Evolutionary conservation across 2,329 filamentous ascomycete species (phyloP).

Genomic region (Stagonosporopsis rhizophila): DNA sequence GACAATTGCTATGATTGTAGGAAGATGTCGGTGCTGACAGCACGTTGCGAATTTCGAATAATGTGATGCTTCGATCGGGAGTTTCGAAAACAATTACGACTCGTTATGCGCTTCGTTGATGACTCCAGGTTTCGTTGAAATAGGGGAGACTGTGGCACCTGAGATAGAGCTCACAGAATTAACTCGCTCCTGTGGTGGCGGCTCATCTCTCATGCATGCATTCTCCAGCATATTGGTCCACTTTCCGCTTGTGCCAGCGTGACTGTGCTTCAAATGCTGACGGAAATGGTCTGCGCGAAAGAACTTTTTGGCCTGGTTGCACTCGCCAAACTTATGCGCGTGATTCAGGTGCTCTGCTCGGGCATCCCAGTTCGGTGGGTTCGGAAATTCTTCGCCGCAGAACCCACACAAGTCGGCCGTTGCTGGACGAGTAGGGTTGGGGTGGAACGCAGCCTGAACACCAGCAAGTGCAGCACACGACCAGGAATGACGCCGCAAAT

Average conservation of each 20-base stretch:
- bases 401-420: conserved; percentile 86
- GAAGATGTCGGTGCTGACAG: conserved; percentile 15
- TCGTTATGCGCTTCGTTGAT: conserved; percentile 51
- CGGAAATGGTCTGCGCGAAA: conserved; percentile 97
- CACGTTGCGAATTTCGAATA: conserved; percentile 24
- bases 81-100: conserved; percentile 37
- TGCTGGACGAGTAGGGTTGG: conserved; percentile 69
- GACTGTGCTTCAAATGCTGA: conserved; percentile 97
- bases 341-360: conserved; percentile 87
- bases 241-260: conserved; percentile 93
- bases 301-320: conserved; percentile 98
- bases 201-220: conserved; percentile 93
- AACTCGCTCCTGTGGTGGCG: conserved; percentile 58
- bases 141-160: conserved; percentile 33
- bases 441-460: conserved; percentile 83
- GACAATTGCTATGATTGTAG: not conserved
- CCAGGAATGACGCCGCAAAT: conserved; percentile 93
- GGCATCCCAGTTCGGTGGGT: conserved; percentile 86
- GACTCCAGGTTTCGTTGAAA: conserved; percentile 46
- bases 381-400: conserved; percentile 91
- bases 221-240: conserved; percentile 99
- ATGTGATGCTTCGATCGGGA: conserved; percentile 34
- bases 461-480: conserved; percentile 85
- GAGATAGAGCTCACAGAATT: conserved; percentile 40
- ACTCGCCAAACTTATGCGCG: conserved; percentile 95